Conservation (phyloP, 495 filamentous ascomycete species). For the Aspergillus asperescens region DNA sequence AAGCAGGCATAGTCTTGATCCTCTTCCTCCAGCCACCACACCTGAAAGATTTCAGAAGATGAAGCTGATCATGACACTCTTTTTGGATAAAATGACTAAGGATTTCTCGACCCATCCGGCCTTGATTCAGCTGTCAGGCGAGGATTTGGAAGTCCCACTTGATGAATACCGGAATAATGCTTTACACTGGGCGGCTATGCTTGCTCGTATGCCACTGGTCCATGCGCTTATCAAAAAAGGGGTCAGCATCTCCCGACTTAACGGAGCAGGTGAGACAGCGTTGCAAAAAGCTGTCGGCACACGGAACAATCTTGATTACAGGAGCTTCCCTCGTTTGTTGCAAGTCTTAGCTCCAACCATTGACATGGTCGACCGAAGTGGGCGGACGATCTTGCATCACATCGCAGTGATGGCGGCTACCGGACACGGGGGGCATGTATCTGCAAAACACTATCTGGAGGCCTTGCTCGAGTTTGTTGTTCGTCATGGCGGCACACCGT, state of each 20-base stretch:
- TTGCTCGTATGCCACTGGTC: conserved; percentile 76
- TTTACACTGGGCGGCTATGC: conserved; percentile 93
- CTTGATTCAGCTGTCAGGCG: conserved; percentile 62
- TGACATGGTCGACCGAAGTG: conserved; percentile 80
- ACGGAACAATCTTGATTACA: conserved; percentile 83
- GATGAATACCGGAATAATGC: conserved; percentile 83
- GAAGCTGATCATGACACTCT: conserved; percentile 77
- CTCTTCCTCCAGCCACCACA: conserved; percentile 62
- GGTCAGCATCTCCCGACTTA: conserved; percentile 80
- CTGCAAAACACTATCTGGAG: conserved; percentile 90
- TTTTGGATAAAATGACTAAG: conserved; percentile 62
- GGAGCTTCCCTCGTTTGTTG: conserved; percentile 75
- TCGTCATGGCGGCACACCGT: conserved; percentile 64
- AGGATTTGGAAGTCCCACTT: conserved; percentile 85
- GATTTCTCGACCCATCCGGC: conserved; percentile 63
- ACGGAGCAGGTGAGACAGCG: conserved; percentile 82
- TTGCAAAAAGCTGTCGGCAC: conserved; percentile 83
- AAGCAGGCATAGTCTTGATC: conserved; percentile 54
- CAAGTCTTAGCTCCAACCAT: conserved; percentile 87
- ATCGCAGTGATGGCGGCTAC: conserved; percentile 92
- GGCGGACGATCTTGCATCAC: conserved; percentile 89
- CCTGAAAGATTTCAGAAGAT: conserved; percentile 68
- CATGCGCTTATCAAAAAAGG: conserved; percentile 75
- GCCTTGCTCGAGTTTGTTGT: conserved; percentile 90
- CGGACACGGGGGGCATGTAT: conserved; percentile 71